Percentiles rank a stretch among this genome's conserved stretches.
phyloP scores from a whole-genome alignment of 208 protist species.

The Leishmania aethiopica region DNA sequence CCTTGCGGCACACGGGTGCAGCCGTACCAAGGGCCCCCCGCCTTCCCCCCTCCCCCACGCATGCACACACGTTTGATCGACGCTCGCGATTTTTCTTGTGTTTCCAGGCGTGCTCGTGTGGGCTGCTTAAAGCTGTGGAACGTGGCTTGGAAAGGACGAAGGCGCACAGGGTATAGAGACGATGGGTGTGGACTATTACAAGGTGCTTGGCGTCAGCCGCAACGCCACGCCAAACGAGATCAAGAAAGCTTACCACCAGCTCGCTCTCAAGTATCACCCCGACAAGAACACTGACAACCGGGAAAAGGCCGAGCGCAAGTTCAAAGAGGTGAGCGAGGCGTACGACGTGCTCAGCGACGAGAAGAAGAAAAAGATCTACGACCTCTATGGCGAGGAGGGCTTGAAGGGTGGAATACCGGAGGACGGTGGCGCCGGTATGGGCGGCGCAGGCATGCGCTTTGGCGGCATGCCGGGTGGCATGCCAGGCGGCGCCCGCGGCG shows the following conservation, averaged over 20 bases:
- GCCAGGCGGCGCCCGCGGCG: conserved; percentile 41
- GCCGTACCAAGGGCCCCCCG: background rate
- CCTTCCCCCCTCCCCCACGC: background rate
- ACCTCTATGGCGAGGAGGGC: conserved; percentile 97
- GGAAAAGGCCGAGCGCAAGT: conserved; percentile 88
- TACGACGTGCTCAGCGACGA: conserved; percentile 98
- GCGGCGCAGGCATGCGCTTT: conserved; percentile 58
- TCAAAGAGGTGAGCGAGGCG: conserved; percentile 95
- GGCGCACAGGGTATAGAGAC: background rate
- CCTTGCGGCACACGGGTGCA: background rate
- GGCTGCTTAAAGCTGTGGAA: background rate
- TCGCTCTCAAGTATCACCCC: conserved; percentile 93
- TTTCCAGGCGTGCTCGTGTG: background rate
- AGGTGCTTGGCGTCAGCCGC: conserved; percentile 70
- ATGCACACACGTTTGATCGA: background rate
- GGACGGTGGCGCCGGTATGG: conserved; percentile 54
- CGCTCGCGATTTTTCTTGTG: background rate
- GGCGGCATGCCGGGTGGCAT: conserved; percentile 61
- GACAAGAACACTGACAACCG: conserved; percentile 92
- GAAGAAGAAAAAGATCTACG: conserved; percentile 97
- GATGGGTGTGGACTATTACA: conserved; percentile 91
- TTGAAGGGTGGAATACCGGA: conserved; percentile 87
- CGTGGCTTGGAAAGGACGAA: background rate
- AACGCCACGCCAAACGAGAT: conserved; percentile 84
- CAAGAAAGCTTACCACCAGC: conserved; percentile 91